Percentiles rank a stretch among this genome's conserved stretches.
phyloP scores from a whole-genome alignment of 257 asterid species.

The Solanum peruvianum region DNA sequence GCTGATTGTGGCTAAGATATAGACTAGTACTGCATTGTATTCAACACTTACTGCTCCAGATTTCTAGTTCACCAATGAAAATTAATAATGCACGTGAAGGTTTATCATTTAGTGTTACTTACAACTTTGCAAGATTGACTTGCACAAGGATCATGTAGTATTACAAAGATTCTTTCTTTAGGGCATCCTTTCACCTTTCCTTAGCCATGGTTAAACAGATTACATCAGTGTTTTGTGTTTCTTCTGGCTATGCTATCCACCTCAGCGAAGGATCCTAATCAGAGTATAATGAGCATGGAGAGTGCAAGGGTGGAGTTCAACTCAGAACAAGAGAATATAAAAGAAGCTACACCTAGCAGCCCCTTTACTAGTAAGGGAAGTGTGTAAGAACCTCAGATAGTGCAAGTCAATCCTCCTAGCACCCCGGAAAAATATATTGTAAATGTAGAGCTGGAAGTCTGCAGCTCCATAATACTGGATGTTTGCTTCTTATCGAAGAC shows the following conservation, averaged over 20 bases:
- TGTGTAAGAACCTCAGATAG: neutral
- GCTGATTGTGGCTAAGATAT: conserved; percentile 54
- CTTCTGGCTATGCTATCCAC: neutral
- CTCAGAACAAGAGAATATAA: neutral
- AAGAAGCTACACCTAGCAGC: neutral
- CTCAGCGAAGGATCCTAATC: neutral
- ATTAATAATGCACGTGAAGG: conserved; percentile 34
- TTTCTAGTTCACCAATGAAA: conserved; percentile 27
- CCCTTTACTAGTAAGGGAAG: neutral
- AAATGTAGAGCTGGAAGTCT: neutral
- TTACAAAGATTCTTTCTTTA: neutral
- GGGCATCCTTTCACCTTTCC: neutral
- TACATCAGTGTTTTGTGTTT: neutral
- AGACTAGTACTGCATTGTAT: conserved; percentile 28
- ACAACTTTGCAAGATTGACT: conserved; percentile 14
- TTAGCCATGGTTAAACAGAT: neutral
- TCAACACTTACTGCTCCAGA: conserved; percentile 11
- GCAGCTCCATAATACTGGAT: neutral
- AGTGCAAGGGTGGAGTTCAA: neutral
- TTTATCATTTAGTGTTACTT: conserved; percentile 41
- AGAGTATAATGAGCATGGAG: neutral
- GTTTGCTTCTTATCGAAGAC: neutral
- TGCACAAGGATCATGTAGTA: neutral
- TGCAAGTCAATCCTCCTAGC: neutral
- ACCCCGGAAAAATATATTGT: neutral